A percentile compares a stretch with the other conserved stretches of the same genome.
phyloP scores from a whole-genome alignment of 495 filamentous ascomycete genomes.

The Geopyxis carbonaria region DNA sequence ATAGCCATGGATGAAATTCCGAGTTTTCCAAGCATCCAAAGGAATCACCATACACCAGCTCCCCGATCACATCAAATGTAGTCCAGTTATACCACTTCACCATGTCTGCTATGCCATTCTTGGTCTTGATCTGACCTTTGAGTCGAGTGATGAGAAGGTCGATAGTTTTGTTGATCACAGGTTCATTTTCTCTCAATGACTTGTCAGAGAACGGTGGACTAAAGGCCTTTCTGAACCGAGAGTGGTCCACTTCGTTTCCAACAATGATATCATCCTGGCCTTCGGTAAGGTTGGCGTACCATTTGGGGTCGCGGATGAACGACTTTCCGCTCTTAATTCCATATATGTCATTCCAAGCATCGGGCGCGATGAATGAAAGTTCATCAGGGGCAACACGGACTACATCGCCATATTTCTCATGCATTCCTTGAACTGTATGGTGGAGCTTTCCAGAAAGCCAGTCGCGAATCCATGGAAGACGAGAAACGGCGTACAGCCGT shows the following conservation, averaged over 20 bases:
- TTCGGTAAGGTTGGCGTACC: conserved; percentile 15
- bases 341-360: conserved; percentile 46
- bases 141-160: conserved; percentile 32
- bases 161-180: conserved; percentile 30
- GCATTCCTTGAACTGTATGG: conserved; percentile 14
- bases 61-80: conserved; percentile 39
- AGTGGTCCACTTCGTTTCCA: conserved; percentile 24
- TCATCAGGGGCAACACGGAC: conserved; percentile 28
- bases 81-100: conserved; percentile 10
- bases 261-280: conserved; percentile 9
- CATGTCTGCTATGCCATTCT: conserved; percentile 11
- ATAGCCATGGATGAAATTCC: conserved; percentile 30
- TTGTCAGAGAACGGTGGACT: conserved; percentile 35
- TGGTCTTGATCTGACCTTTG: conserved; percentile 24
- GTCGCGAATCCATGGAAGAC: no score
- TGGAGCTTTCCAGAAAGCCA: conserved; percentile 6
- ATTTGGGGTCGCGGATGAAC: conserved; percentile 23
- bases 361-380: conserved; percentile 35
- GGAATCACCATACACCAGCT: conserved; percentile 39
- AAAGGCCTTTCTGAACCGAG: conserved; percentile 27
- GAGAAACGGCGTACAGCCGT: conserved; percentile 27
- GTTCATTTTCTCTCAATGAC: conserved; percentile 33
- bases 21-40: conserved; percentile 33
- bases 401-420: conserved; percentile 27
- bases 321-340: conserved; percentile 26